Conservation (phyloP, 768 basidiomycete species). For the Galerina marginata region DNA sequence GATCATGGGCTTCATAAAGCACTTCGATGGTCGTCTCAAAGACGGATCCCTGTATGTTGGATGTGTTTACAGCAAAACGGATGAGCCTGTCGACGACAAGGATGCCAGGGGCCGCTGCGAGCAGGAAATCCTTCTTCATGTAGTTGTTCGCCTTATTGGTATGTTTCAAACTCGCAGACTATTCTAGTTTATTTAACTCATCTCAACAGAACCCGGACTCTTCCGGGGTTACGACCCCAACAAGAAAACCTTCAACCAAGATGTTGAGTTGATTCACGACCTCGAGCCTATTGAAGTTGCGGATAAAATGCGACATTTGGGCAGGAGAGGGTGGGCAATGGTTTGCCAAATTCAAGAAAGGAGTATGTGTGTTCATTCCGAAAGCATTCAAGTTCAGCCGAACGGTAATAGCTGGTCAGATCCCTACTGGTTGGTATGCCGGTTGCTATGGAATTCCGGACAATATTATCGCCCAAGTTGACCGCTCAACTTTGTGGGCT, state of each 20-base stretch:
- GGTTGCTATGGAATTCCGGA: conserved; percentile 96
- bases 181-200: not conserved
- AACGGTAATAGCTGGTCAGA: conserved; percentile 92
- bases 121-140: conserved; percentile 89
- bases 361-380: conserved; percentile 89
- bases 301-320: conserved; percentile 94
- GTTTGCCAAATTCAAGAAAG: conserved; percentile 99
- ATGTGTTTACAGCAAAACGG: conserved; percentile 95
- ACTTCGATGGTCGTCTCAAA: conserved; percentile 97
- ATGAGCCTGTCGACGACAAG: conserved; percentile 96
- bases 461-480: conserved; percentile 94
- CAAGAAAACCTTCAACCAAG: conserved; percentile 97
- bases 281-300: conserved; percentile 95
- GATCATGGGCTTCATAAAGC: conserved; percentile 99
- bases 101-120: conserved; percentile 94
- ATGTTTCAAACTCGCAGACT: conserved; percentile 27
- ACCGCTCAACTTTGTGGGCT: conserved; percentile 93
- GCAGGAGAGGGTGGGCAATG: conserved; percentile 88
- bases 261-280: conserved; percentile 95
- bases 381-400: conserved; percentile 96
- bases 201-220: conserved; percentile 83
- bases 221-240: conserved; percentile 98
- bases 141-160: conserved; percentile 96
- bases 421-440: conserved; percentile 97
- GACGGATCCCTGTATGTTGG: conserved; percentile 93